phyloP scores from a whole-genome alignment of 345 rosid genomes.

The Anacardium occidentale region DNA sequence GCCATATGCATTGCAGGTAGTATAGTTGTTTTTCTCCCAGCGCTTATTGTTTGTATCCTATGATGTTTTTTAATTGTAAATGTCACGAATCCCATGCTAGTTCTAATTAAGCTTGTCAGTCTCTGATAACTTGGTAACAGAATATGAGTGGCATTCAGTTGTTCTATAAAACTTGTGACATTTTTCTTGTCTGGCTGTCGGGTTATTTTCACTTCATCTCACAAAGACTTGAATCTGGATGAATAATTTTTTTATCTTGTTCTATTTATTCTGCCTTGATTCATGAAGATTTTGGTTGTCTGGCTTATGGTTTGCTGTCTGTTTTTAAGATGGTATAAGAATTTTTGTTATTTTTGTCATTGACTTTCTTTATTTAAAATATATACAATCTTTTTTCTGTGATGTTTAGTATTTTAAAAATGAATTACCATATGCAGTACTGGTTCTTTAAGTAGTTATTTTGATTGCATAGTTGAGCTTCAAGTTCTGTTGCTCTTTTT shows the following conservation, averaged over 20 bases:
- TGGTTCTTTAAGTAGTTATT: no score
- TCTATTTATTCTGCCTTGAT: neutral
- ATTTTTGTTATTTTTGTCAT: neutral
- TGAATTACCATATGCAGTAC: no score
- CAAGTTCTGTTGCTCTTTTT: neutral
- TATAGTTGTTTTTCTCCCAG: conserved; percentile 12
- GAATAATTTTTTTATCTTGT: neutral
- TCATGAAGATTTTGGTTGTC: neutral
- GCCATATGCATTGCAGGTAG: conserved; percentile 66
- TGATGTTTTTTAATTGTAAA: neutral
- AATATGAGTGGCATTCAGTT: neutral
- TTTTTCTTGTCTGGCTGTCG: neutral
- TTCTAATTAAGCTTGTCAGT: neutral
- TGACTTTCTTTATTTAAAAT: neutral
- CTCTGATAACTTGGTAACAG: no score
- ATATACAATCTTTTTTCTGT: no score
- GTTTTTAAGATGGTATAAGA: neutral
- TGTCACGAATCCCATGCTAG: neutral
- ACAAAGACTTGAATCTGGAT: neutral
- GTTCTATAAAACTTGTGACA: neutral
- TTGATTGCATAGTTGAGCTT: neutral
- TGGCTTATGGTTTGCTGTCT: neutral
- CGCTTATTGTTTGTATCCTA: conserved; percentile 7
- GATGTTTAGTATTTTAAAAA: no score
- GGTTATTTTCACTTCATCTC: neutral